A percentile compares a stretch with the other conserved stretches of the same genome.
Evolutionary conservation across 192 early-diverging fungal genomes (phyloP).

Genomic region (Dissophora ornata): DNA sequence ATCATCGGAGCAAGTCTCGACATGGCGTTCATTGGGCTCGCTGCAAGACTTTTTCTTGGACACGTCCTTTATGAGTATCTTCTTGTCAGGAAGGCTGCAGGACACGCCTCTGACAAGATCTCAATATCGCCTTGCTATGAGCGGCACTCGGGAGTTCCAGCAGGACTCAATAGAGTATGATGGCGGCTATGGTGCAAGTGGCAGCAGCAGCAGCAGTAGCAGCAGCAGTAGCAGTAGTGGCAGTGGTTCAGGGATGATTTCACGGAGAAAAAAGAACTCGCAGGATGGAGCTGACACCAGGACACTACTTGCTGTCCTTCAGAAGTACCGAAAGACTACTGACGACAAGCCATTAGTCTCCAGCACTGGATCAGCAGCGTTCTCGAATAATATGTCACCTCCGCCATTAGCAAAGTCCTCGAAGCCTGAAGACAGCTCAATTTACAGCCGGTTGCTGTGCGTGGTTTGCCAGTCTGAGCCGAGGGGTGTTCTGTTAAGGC

Average conservation of each 20-base stretch:
- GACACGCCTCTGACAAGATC: constrained; percentile 38
- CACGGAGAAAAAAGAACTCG: neutral
- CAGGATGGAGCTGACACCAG: constrained; percentile 3
- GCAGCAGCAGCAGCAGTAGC: constrained; percentile 2
- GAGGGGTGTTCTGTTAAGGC: constrained; percentile 35
- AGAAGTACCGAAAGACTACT: constrained; percentile 22
- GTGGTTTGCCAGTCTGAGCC: constrained; percentile 51
- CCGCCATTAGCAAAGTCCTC: constrained; percentile 18
- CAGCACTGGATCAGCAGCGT: neutral
- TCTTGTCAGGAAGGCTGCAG: constrained; percentile 40
- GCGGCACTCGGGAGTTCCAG: constrained; percentile 2
- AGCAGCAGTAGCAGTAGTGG: neutral
- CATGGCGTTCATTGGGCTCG: constrained; percentile 21
- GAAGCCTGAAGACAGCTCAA: constrained; percentile 12
- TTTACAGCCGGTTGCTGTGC: constrained; percentile 35
- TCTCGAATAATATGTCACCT: constrained; percentile 3
- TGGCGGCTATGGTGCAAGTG: neutral
- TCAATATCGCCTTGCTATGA: constrained; percentile 21
- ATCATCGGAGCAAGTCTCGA: neutral
- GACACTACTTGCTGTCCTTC: constrained; percentile 24
- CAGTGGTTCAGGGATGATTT: neutral
- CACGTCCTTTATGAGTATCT: constrained; percentile 51
- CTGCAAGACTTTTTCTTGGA: constrained; percentile 50
- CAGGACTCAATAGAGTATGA: neutral
- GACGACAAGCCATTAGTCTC: constrained; percentile 7